phyloP scores from a whole-genome alignment of 106 monocot species.

The Platanthera guangdongensis region DNA sequence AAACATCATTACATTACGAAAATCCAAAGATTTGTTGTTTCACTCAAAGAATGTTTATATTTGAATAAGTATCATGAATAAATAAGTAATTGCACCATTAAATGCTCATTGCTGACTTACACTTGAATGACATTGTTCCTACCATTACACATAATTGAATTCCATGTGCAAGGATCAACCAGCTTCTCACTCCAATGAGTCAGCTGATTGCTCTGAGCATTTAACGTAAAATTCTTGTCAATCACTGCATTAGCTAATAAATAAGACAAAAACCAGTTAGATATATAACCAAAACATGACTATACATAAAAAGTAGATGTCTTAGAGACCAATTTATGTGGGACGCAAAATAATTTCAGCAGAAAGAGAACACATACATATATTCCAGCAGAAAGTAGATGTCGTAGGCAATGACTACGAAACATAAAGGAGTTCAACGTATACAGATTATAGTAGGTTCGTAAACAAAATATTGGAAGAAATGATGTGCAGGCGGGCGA shows the following conservation, averaged over 20 bases:
- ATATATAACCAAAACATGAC: background rate
- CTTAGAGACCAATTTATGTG: background rate
- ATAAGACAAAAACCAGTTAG: background rate
- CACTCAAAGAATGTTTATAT: background rate
- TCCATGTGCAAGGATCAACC: too few species aligned
- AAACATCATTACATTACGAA: background rate
- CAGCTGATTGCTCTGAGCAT: conserved; percentile 47
- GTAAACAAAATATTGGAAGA: conserved; percentile 1
- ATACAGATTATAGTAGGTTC: background rate
- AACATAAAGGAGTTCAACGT: background rate
- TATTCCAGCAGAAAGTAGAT: background rate
- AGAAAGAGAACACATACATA: background rate
- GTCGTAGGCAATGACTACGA: background rate
- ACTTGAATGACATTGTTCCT: conserved; percentile 64
- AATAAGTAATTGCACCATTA: background rate
- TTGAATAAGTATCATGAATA: background rate
- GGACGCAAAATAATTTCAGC: background rate
- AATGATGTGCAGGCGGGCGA: too few species aligned
- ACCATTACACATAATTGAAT: conserved; percentile 64
- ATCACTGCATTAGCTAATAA: conserved; percentile 44
- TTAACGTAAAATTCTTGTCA: conserved; percentile 39
- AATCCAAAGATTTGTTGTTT: background rate
- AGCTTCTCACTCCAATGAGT: conserved; percentile 59
- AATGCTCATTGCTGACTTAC: conserved; percentile 30
- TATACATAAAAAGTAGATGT: background rate